A percentile compares a stretch with the other conserved stretches of the same genome.
Evolutionary conservation across 345 rosid genomes (phyloP).

Genomic region (Corymbia maculata): DNA sequence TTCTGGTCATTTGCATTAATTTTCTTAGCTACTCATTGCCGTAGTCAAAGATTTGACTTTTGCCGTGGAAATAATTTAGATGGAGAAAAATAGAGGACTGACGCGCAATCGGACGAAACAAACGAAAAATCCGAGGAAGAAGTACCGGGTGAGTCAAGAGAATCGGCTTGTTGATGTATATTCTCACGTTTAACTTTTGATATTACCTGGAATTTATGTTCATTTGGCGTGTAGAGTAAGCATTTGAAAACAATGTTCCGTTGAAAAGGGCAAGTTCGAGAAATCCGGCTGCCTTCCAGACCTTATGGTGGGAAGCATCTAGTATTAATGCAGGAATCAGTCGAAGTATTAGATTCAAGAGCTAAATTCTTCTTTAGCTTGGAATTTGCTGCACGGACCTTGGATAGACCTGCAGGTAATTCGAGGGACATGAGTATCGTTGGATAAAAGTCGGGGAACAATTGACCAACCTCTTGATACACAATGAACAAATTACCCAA

Average conservation of each 20-base stretch:
- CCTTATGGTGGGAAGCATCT: conserved; percentile 58
- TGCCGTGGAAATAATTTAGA: conserved; percentile 25
- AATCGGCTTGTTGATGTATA: background rate
- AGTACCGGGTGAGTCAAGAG: conserved; percentile 40
- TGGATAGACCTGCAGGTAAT: too few relatives aligned
- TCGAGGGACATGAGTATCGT: too few relatives aligned
- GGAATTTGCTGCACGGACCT: too few relatives aligned
- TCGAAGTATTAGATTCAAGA: conserved; percentile 52
- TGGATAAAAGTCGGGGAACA: too few relatives aligned
- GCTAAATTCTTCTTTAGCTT: background rate
- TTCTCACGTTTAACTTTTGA: background rate
- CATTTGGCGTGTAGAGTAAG: conserved; percentile 25
- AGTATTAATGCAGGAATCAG: conserved; percentile 64
- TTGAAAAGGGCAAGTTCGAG: conserved; percentile 52
- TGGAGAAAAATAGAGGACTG: conserved; percentile 58
- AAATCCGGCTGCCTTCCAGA: conserved; percentile 36
- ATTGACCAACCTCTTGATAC: too few relatives aligned
- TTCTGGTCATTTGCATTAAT: background rate
- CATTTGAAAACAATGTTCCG: conserved; percentile 23
- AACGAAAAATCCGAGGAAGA: conserved; percentile 75
- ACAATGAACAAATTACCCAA: too few relatives aligned
- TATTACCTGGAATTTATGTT: background rate
- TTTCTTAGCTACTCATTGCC: background rate
- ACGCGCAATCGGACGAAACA: conserved; percentile 43
- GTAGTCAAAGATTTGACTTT: background rate